Evolutionary conservation across 108 stramenopile genomes (phyloP), one percentile per base, ranked within the genome.

Genomic region (Fragilariopsis cylindrus): DNA sequence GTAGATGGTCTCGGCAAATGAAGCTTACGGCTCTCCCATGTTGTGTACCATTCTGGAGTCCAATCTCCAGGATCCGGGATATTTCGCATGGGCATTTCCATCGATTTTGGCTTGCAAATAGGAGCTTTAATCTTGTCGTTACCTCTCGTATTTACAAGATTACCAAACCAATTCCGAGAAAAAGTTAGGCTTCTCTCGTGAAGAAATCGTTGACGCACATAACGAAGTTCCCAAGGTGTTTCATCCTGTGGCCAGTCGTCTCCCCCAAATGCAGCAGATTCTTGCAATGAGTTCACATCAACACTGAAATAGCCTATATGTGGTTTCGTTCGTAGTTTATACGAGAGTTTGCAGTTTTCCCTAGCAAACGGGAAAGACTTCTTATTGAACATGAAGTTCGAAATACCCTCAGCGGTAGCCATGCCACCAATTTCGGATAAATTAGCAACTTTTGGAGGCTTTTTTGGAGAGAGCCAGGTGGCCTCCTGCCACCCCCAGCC

Each of bases 81-180:
- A 46, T 77, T 87, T 11, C 77, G 82, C 48, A 90, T 88, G 8
- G 84, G 77, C 77, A 91, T 80, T 82, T 87, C 79, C 73, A 93
- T 83, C 7, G 92, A 90, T 62, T 88, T 88, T 6, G 90, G 90
- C 41, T 75, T 78, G 60, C 78, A 78, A 7, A 90, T 79, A 48
- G 90, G 90, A 49, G 80, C 57, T 19, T 82, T 80, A 19, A 85
- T 60, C 73, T 75, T 81, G 30, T 88, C 81, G 69, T 93, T 93
- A 18, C 81, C 88, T 40, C 78, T 67, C 44, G 67, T 77, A 5
- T 66, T 18, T 45, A 50, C 40, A 21, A 86, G 69, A 44, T 73
- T 73, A 78, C 92, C 92, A 75, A 89, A 93, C 92, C 92, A 93
- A 50, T 93, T 93, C 8, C 88, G 78, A 6, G 84, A 85, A 68